Evolutionary conservation across 768 basidiomycete genomes (phyloP).

Genomic region (Rhodotorula graminis): DNA sequence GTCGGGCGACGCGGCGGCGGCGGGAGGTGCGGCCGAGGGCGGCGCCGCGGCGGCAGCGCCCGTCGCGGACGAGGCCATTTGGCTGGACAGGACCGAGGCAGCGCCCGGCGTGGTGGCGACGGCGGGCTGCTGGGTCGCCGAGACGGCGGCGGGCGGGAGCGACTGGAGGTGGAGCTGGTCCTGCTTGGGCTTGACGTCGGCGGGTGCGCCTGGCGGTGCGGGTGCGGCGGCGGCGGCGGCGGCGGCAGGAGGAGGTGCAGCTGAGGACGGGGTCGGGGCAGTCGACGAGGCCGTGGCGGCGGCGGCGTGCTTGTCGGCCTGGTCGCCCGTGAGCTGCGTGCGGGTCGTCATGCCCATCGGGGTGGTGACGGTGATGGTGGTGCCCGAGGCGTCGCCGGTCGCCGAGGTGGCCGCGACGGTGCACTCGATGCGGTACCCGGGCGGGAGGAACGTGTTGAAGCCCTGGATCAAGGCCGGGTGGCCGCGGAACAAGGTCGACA

Average conservation of each 20-base stretch:
- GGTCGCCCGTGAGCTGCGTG: constrained; percentile 30
- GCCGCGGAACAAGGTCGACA: constrained; percentile 79
- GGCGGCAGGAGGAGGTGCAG: neutral
- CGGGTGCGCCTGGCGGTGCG: neutral
- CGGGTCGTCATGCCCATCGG: constrained; percentile 45
- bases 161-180: neutral
- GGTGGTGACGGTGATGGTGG: constrained; percentile 46
- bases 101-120: constrained; percentile 21
- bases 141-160: neutral
- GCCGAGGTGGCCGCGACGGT: constrained; percentile 4
- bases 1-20: neutral
- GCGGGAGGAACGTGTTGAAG: constrained; percentile 95
- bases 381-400: constrained; percentile 22
- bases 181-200: neutral
- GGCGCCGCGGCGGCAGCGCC: constrained; percentile 6
- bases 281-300: neutral
- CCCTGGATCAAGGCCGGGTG: constrained; percentile 89
- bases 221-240: neutral
- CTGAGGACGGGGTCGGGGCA: neutral
- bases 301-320: neutral
- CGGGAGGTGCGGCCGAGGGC: neutral
- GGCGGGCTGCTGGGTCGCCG: neutral
- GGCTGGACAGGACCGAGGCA: constrained; percentile 6
- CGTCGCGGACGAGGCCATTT: neutral
- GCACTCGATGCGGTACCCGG: constrained; percentile 84